Evolutionary conservation across 345 rosid species (phyloP).

Genomic region (Excoecaria cochinchinensis): DNA sequence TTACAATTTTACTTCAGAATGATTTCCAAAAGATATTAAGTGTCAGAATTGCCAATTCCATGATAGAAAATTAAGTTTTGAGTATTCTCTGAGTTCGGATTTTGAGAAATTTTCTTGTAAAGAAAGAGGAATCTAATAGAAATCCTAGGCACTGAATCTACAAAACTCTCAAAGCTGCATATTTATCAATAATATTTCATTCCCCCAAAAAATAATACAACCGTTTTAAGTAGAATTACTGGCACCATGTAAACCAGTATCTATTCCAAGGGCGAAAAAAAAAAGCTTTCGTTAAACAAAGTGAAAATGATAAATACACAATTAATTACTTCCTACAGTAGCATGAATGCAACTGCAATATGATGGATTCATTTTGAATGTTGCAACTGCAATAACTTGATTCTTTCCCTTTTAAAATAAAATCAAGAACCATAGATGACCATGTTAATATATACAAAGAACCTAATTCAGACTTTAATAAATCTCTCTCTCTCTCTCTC

Average conservation of each 20-base stretch:
- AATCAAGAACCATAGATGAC: background rate
- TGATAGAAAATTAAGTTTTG: background rate
- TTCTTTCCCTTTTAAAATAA: constrained; percentile 1
- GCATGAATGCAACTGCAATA: background rate
- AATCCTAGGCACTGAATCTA: background rate
- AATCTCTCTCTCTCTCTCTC: background rate
- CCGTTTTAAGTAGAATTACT: background rate
- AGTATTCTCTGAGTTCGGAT: background rate
- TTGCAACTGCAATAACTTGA: background rate
- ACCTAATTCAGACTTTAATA: background rate
- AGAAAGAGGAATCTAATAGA: background rate
- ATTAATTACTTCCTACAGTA: background rate
- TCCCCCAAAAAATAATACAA: background rate
- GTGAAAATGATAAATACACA: background rate
- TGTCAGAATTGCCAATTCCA: background rate
- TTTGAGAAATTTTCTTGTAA: background rate
- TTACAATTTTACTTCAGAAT: background rate
- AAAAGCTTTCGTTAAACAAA: background rate
- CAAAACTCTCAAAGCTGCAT: background rate
- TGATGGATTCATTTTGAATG: background rate
- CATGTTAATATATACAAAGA: background rate
- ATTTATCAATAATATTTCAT: background rate
- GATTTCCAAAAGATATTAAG: background rate
- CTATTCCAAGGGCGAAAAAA: background rate
- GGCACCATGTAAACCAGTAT: background rate